These are phyloP conservation scores for Apiotrichum siamense DNA, from an alignment of 1,284 basidiomycete species.

Conservation along the genomic window DNA sequence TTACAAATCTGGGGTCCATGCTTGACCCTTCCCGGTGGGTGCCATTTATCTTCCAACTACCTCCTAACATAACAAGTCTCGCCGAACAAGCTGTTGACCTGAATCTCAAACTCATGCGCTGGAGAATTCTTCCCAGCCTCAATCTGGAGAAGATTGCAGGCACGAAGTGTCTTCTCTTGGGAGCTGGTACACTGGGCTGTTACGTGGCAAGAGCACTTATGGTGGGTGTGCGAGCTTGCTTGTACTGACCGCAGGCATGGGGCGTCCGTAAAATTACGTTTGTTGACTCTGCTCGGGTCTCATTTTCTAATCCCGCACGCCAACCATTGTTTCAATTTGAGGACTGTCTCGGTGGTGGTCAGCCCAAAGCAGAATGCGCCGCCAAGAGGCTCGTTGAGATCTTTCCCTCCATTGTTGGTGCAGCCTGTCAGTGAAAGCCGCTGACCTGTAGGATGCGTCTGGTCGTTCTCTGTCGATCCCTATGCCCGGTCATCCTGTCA, in stretches of 20 bases:
- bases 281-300: slow-evolving; percentile 82
- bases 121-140: slow-evolving; percentile 86
- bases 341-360: slow-evolving; percentile 88
- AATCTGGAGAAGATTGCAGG: slow-evolving; percentile 78
- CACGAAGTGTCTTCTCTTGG: slow-evolving; percentile 78
- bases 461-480: slow-evolving; percentile 77
- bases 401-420: slow-evolving; percentile 80
- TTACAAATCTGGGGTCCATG: slow-evolving; percentile 88
- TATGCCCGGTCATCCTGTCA: slow-evolving; percentile 95
- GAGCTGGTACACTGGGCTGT: slow-evolving; percentile 93
- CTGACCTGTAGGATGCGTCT: slow-evolving; percentile 58
- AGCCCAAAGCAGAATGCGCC: slow-evolving; percentile 86
- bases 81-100: slow-evolving; percentile 95
- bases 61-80: slow-evolving; percentile 52
- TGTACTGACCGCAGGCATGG: slow-evolving; percentile 63
- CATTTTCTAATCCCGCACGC: slow-evolving; percentile 93
- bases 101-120: slow-evolving; percentile 96
- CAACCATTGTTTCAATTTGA: slow-evolving; percentile 94
- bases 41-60: neutral
- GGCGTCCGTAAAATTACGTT: slow-evolving; percentile 89
- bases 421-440: too few relatives aligned
- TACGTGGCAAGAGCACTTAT: slow-evolving; percentile 86
- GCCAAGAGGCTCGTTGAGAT: slow-evolving; percentile 81
- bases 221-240: slow-evolving; percentile 51
- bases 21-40: slow-evolving; percentile 74